Percentiles rank a stretch among this genome's conserved stretches.
Evolutionary conservation across 2,329 filamentous ascomycete genomes (phyloP).

Genomic region (Penicillium sp.): DNA sequence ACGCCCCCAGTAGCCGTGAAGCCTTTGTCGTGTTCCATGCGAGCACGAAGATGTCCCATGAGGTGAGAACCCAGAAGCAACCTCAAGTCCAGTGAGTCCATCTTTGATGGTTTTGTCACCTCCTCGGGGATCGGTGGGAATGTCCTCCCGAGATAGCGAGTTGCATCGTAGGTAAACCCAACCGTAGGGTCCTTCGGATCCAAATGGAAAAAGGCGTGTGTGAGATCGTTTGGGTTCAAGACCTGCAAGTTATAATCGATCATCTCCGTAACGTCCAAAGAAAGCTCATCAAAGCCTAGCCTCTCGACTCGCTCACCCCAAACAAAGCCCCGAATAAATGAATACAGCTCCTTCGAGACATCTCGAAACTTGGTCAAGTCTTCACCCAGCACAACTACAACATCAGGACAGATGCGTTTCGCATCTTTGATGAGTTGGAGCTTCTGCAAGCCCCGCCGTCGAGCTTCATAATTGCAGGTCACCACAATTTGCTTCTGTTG

Average conservation of each 20-base stretch:
- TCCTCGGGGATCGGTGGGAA: constrained; percentile 38
- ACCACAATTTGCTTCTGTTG: constrained; percentile 91
- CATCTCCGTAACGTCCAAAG: constrained; percentile 78
- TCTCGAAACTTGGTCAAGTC: constrained; percentile 80
- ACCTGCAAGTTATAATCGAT: constrained; percentile 72
- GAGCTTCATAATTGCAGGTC: constrained; percentile 90
- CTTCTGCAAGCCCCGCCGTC: constrained; percentile 61
- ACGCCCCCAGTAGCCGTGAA: constrained; percentile 87
- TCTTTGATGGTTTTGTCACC: constrained; percentile 8
- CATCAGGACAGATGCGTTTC: constrained; percentile 70
- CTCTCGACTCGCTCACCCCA: constrained; percentile 76
- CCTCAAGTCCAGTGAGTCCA: constrained; percentile 46
- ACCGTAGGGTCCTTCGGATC: constrained; percentile 64
- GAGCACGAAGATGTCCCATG: constrained; percentile 64
- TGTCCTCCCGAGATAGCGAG: constrained; percentile 58
- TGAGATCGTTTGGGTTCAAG: constrained; percentile 60
- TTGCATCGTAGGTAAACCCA: constrained; percentile 77
- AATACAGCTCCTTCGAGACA: constrained; percentile 73
- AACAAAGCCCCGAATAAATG: constrained; percentile 63
- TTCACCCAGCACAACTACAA: constrained; percentile 80
- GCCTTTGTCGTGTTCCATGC: constrained; percentile 68
- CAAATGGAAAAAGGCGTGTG: constrained; percentile 72
- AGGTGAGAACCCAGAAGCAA: constrained; percentile 76
- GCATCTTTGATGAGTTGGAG: constrained; percentile 81
- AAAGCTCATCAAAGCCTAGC: constrained; percentile 82